Conservation (phyloP, 2,329 filamentous ascomycete genomes). For the Xylaria sp. region DNA sequence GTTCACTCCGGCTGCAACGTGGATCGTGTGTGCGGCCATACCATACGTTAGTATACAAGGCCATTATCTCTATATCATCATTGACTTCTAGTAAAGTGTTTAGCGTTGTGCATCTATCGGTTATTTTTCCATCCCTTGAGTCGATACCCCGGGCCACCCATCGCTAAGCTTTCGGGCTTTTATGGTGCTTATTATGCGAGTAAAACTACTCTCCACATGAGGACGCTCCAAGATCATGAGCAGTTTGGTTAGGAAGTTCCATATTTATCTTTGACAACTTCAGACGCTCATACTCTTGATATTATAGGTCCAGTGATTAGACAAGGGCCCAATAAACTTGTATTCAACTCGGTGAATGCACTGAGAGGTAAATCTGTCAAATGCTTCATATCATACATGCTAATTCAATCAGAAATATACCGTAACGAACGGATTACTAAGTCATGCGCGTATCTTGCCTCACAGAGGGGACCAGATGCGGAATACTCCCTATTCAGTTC, state of each 20-base stretch:
- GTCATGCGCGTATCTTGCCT: conserved; percentile 24
- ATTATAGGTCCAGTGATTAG: conserved; percentile 21
- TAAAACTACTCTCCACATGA: conserved; percentile 14
- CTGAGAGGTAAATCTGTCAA: conserved; percentile 10
- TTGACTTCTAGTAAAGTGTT: conserved; percentile 1
- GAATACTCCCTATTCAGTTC: conserved; percentile 23
- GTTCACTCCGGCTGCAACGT: background rate
- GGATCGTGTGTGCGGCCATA: background rate
- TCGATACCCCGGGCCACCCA: conserved; percentile 10
- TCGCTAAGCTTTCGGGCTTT: conserved; percentile 16
- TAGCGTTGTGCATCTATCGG: conserved; percentile 12
- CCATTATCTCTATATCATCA: background rate
- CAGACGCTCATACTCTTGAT: background rate
- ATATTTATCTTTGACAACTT: background rate
- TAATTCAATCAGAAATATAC: conserved; percentile 25
- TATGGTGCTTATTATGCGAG: conserved; percentile 16
- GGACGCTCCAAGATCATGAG: conserved; percentile 14
- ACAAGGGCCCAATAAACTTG: conserved; percentile 26
- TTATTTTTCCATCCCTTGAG: conserved; percentile 19
- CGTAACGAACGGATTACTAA: conserved; percentile 30
- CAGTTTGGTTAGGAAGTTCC: background rate
- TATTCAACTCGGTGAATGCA: conserved; percentile 26
- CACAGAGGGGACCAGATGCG: conserved; percentile 16
- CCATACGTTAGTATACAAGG: background rate
- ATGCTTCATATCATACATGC: background rate